These are phyloP conservation scores for Coriolopsis trogii DNA, from an alignment of 1,284 basidiomycete genomes.

Conservation along the genomic window DNA sequence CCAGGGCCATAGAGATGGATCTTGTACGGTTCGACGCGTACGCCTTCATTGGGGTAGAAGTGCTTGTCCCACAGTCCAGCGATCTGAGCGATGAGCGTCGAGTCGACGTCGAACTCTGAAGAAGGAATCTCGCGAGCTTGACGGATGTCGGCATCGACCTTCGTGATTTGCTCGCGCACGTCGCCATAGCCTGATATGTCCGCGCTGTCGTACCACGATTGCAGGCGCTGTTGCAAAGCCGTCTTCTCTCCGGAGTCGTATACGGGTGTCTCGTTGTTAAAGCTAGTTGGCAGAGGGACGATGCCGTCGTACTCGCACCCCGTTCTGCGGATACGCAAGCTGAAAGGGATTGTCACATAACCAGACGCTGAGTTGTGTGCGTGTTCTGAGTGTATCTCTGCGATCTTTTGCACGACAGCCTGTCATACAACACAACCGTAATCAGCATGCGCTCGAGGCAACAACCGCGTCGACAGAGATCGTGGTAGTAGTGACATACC, in stretches of 20 bases:
- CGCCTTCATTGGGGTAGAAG: constrained; percentile 26
- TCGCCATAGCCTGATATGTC: constrained; percentile 18
- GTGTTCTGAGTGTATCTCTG: too few relatives aligned
- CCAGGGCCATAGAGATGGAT: constrained; percentile 35
- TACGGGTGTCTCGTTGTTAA: background rate
- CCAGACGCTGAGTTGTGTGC: too few relatives aligned
- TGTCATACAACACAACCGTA: background rate
- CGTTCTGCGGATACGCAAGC: too few relatives aligned
- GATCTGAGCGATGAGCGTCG: constrained; percentile 25
- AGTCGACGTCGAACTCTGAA: constrained; percentile 28
- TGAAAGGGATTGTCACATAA: too few relatives aligned
- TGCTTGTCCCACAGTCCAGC: constrained; percentile 22
- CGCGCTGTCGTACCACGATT: constrained; percentile 10
- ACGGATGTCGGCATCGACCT: constrained; percentile 24
- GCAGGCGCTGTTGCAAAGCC: too few relatives aligned
- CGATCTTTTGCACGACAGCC: background rate
- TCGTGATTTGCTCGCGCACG: constrained; percentile 16
- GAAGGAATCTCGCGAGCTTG: constrained; percentile 33
- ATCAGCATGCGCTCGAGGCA: background rate
- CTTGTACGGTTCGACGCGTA: constrained; percentile 36
- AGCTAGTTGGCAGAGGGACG: too few relatives aligned
- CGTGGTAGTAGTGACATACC: background rate
- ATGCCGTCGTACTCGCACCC: too few relatives aligned
- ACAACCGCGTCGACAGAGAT: background rate
- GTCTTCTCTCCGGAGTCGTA: too few relatives aligned